These are phyloP conservation scores for Sinapis alba DNA, from an alignment of 441 rosid species.

Conservation along the genomic window DNA sequence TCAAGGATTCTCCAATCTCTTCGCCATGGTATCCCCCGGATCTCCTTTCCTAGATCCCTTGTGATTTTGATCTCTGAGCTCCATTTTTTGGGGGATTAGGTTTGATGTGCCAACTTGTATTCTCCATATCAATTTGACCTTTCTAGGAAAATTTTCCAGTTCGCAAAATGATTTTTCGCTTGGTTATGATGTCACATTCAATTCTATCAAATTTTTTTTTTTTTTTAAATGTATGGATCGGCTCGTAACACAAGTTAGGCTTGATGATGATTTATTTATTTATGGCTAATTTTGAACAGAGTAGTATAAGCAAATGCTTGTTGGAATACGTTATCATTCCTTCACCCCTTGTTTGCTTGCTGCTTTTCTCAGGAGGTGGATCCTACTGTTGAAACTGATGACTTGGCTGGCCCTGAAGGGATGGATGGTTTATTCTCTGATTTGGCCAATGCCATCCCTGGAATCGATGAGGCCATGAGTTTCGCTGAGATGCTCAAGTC, in stretches of 20 bases:
- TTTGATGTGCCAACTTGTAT: not conserved
- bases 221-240: too few relatives aligned
- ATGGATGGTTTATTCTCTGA: slow-evolving; percentile 92
- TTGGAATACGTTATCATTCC: too few relatives aligned
- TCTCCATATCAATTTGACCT: not conserved
- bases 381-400: slow-evolving; percentile 60
- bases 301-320: too few relatives aligned
- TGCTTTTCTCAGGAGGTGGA: slow-evolving; percentile 80
- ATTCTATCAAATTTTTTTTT: too few relatives aligned
- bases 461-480: slow-evolving; percentile 99
- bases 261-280: too few relatives aligned
- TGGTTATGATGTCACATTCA: too few relatives aligned
- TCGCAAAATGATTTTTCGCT: too few relatives aligned
- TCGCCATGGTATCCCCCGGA: slow-evolving; percentile 68
- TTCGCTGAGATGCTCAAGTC: slow-evolving; percentile 74
- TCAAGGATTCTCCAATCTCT: slow-evolving; percentile 90
- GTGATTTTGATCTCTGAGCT: not conserved
- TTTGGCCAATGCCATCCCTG: slow-evolving; percentile 62
- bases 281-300: too few relatives aligned
- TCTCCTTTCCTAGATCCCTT: slow-evolving; percentile 13
- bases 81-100: slow-evolving; percentile 9
- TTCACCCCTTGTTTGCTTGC: not conserved
- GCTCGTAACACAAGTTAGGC: too few relatives aligned
- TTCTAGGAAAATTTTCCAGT: too few relatives aligned
- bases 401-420: slow-evolving; percentile 60